Evolutionary conservation across 2,329 filamentous ascomycete species (phyloP), one percentile per base, ranked within the genome.

Genomic region (Taxawa tesnikishii): DNA sequence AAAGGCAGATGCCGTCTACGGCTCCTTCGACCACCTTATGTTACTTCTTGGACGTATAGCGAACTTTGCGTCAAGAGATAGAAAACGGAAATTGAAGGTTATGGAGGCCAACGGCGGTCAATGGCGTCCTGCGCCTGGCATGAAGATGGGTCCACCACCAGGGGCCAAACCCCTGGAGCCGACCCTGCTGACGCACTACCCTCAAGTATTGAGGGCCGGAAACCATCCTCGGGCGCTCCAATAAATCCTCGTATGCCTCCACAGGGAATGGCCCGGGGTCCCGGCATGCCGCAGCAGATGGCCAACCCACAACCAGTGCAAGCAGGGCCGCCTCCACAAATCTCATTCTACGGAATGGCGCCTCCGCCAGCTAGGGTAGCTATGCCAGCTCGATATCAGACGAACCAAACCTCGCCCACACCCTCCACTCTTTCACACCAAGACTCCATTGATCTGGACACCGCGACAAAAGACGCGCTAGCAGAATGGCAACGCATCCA

Each of bases 21-120:
- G 85, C 24, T 84, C 84, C 1, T 84, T 83, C 43, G 90, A 98
- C 51, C 84, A 94, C 51, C 59, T 94, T 4, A 70, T 92, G 27
- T 67, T 96, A 4, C 61, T 96, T 2, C 67, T 94, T 15, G 85
- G 76, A 6, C 76, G 90, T 3, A 64, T 94, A 10, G 73, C 79
- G 33, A 75, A 81, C 43, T 96, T 94, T 53, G 70, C 79, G 2
- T 73, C 77, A 1, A 75, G 73, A 41, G 90, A 96, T 51, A 64
- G 85, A 11, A 67, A 70, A 26, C 70, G 90, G 33, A 98, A 98
- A 54, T 61, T 82, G 29, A 78, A 70, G 46, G 72, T 72, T 6
- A 67, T 77, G 36, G 70, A 72, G 43, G 58, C 63, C 23, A 70
- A 72, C 43, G 70, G 72, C 8, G 65, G 68, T 28, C 56, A 67